Evolutionary conservation across 306 rosid species (phyloP), one percentile per base, ranked within the genome.

Genomic region (Trifolium fragiferum): DNA sequence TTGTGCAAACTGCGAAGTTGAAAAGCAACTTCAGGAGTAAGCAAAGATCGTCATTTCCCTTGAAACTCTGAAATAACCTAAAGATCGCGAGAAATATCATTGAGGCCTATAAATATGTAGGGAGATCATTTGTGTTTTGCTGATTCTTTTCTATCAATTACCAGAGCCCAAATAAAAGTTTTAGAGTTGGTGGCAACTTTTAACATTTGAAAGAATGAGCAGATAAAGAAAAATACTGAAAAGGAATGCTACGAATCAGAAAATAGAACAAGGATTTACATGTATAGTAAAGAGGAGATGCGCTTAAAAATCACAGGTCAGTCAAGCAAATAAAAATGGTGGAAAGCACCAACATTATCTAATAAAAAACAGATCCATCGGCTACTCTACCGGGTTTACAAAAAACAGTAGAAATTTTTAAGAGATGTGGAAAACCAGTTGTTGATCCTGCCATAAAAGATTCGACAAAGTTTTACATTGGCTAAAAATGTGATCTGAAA

Each of bases 311-410:
- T 21, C 40, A 60, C 54, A 57, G 44, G 25, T 19, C 32, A 81
- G 71, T 50, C 38, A 66, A 64, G 27, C 47, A 60, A 73, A 64
- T 38, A 50, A 51, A n/a, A 66, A 49, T 21, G 25, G 27, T 7
- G 12, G 51, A 76, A 57, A 71, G 66, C 64, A 68, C 33, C 40
- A 67, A 44, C 20, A 69, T 16, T 30, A 16, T 44, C 21, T 27
- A 53, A 77, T 60, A 47, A 75, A 41, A 61, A 73, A 41, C 66
- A 72, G 27, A 49, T 68, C 23, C n/a, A 40, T 71, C 30, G 55
- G 77, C 35, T 68, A 66, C 69, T 46, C 15, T 23, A 49, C 18
- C 50, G 69, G 41, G 46, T 73, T 82, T 64, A 65, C 9, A 32
- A 12, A 57, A 73, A 68, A 19, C 18, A 7, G 27, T 16, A 2